A percentile compares a stretch with the other conserved stretches of the same genome.
phyloP scores from a whole-genome alignment of 129 eudicot species.

The Mikania micrantha region DNA sequence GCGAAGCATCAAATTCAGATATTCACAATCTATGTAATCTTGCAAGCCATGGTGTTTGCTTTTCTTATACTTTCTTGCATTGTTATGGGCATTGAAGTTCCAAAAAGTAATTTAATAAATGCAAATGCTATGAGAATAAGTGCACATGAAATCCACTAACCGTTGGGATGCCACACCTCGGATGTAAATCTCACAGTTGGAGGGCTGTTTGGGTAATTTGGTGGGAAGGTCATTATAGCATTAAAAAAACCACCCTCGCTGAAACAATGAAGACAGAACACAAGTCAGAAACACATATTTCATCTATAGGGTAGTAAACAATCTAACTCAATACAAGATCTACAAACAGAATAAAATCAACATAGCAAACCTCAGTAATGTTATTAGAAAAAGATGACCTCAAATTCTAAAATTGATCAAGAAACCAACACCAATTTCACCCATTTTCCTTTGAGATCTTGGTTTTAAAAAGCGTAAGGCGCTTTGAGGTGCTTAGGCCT shows the following conservation, averaged over 20 bases:
- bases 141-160: slow-evolving; percentile 21
- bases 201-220: slow-evolving; percentile 56
- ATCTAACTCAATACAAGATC: neutral
- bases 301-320: neutral
- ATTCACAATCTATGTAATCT: neutral
- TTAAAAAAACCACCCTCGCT: slow-evolving; percentile 61
- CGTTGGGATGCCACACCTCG: slow-evolving; percentile 74
- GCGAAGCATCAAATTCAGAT: slow-evolving; percentile 12
- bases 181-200: slow-evolving; percentile 59
- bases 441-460: neutral
- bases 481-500: too few relatives aligned
- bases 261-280: slow-evolving; percentile 12
- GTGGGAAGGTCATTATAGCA: slow-evolving; percentile 62
- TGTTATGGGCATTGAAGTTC: too few relatives aligned
- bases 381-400: neutral
- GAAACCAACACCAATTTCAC: neutral
- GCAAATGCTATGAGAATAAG: neutral
- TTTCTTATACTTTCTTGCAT: neutral
- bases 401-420: neutral
- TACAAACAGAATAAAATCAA: neutral
- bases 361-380: neutral
- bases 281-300: neutral
- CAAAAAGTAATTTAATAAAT: neutral
- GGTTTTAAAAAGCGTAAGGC: too few relatives aligned
- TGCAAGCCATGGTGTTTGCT: neutral